Evolutionary conservation across 495 filamentous ascomycete species (phyloP).

Genomic region (Xylaria bambusicola): DNA sequence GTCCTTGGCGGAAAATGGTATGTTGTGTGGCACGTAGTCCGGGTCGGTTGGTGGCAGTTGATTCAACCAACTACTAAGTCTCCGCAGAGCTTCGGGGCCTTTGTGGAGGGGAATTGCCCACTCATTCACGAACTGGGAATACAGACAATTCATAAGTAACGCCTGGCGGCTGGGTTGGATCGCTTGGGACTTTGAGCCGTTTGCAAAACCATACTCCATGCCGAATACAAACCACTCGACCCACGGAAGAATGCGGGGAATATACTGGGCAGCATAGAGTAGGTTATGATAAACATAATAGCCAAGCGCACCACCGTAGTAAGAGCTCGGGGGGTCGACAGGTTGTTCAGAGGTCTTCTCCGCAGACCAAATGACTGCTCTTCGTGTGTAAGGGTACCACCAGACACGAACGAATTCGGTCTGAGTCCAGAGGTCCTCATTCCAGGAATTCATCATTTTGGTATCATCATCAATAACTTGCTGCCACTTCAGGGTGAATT

Average conservation of each 20-base stretch:
- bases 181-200: slow-evolving; percentile 64
- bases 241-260: slow-evolving; percentile 78
- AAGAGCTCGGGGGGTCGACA: slow-evolving; percentile 51
- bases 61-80: slow-evolving; percentile 84
- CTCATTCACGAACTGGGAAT: slow-evolving; percentile 95
- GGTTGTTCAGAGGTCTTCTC: slow-evolving; percentile 61
- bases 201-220: slow-evolving; percentile 88
- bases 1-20: slow-evolving; percentile 77
- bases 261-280: slow-evolving; percentile 72
- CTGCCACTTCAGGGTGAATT: slow-evolving; percentile 80
- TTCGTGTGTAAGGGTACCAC: slow-evolving; percentile 93
- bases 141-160: slow-evolving; percentile 93
- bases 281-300: slow-evolving; percentile 89
- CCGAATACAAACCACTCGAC: slow-evolving; percentile 95
- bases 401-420: slow-evolving; percentile 90
- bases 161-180: slow-evolving; percentile 79
- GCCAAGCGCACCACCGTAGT: slow-evolving; percentile 79
- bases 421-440: slow-evolving; percentile 73
- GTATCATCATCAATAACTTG: slow-evolving; percentile 73
- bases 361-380: slow-evolving; percentile 85
- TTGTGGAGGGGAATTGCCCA: slow-evolving; percentile 91
- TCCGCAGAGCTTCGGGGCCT: slow-evolving; percentile 83
- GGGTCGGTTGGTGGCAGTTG: slow-evolving; percentile 51
- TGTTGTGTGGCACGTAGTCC: slow-evolving; percentile 61
- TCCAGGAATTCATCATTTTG: slow-evolving; percentile 71